Evolutionary conservation across 208 protist species (phyloP), one percentile per base, ranked within the genome.

Genomic region (Trypanosoma vivax): DNA sequence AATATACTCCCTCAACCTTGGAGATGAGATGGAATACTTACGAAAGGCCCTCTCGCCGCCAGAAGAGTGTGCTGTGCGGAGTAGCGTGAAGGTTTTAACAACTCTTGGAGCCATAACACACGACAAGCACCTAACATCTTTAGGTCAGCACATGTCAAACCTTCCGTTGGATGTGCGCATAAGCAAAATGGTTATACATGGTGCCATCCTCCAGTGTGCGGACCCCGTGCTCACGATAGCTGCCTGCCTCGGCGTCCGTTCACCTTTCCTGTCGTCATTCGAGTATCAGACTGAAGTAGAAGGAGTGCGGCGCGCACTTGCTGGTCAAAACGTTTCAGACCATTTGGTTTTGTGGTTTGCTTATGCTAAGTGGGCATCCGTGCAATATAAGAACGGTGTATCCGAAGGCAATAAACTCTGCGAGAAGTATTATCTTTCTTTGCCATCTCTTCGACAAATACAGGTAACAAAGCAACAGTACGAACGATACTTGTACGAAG

Each of bases 141-240:
- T 97, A 3, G 94, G 94, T 18, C 66, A 74, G 40, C 89, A 96
- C 50, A 61, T 97, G 14, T 88, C 90, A n/a, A 90, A 91, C 40
- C 57, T 97, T 0, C 94, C 94, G 0, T 62, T 96, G 18, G 92
- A 96, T 64, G 79, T 90, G 43, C 73, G 79, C 38, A 61, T 96
- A 16, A 92, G 88, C 9, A 98, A 97, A 62, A 95, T 98, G 90
- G 90, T 98, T 49, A 85, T 98, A n/a, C 96, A 94, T 63, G 90
- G 84, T 40, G 88, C 85, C 16, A 73, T 98, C 18, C 82, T 98
- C 34, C 68, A 92, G 34, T 99, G 97, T 79, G 24, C 98, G 14
- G 96, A 98, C 61, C 95, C 95, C 5, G 83, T 97, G 18, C 67
- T 98, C 25, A 98, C 96, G 10, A 96, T 99, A 52, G 95, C 95